Conservation (phyloP, 2,329 filamentous ascomycete genomes). For the Penicillium corylophilum region DNA sequence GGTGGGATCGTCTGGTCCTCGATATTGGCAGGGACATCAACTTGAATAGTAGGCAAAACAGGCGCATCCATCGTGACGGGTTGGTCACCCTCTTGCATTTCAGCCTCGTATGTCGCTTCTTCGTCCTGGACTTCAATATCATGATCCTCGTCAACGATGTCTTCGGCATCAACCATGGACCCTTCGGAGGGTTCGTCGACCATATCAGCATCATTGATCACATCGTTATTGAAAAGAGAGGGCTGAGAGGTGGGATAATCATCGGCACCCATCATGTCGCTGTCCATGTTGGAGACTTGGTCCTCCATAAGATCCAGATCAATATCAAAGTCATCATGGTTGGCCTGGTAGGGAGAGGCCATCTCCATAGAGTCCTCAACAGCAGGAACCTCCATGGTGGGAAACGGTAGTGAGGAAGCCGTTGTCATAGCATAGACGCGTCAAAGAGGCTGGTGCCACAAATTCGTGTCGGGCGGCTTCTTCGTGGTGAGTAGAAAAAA, state of each 20-base stretch:
- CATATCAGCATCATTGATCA: constrained; percentile 47
- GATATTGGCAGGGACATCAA: constrained; percentile 10
- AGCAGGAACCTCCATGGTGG: constrained; percentile 38
- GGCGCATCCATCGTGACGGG: constrained; percentile 35
- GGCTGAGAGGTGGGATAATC: constrained; percentile 34
- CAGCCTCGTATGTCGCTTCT: constrained; percentile 36
- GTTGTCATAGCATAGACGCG: constrained; percentile 36
- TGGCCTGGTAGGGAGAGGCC: constrained; percentile 40
- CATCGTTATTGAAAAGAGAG: constrained; percentile 32
- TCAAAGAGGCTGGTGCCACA: constrained; percentile 4
- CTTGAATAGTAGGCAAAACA: constrained; percentile 21
- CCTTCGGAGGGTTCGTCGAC: constrained; percentile 45
- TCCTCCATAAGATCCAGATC: constrained; percentile 60
- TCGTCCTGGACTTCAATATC: constrained; percentile 33
- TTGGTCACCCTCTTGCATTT: constrained; percentile 43
- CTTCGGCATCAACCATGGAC: constrained; percentile 39
- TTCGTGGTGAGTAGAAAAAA: constrained; percentile 16
- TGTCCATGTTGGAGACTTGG: constrained; percentile 59
- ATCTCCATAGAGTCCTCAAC: constrained; percentile 48
- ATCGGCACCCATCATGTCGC: constrained; percentile 43
- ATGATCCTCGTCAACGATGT: constrained; percentile 26
- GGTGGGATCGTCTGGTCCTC: constrained; percentile 6
- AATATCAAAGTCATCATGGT: constrained; percentile 56
- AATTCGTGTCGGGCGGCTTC: constrained; percentile 18
- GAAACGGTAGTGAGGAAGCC: constrained; percentile 28